phyloP scores from a whole-genome alignment of 1,284 basidiomycete species.

The Clitocybe nebularis region DNA sequence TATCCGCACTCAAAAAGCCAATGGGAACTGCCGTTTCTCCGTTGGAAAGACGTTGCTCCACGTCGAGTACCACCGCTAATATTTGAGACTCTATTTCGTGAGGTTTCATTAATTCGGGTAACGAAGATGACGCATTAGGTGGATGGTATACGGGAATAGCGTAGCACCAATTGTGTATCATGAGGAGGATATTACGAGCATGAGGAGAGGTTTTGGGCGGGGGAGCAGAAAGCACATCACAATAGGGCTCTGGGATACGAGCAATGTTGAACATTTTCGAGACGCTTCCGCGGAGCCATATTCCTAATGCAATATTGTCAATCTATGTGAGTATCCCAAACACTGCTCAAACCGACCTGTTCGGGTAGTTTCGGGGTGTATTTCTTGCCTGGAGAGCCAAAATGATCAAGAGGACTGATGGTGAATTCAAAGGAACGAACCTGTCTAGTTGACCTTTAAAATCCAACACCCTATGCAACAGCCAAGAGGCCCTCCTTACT shows the following conservation, averaged over 20 bases:
- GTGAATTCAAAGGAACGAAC: constrained; percentile 33
- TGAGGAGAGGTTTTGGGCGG: constrained; percentile 42
- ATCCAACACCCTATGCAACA: constrained; percentile 72
- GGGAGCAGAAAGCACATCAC: constrained; percentile 58
- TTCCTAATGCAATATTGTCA: constrained; percentile 32
- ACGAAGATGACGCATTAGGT: constrained; percentile 17
- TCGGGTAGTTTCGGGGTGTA: constrained; percentile 53
- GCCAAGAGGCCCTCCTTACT: constrained; percentile 81
- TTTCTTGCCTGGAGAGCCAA: constrained; percentile 40
- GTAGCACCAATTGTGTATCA: constrained; percentile 83
- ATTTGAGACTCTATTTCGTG: constrained; percentile 69
- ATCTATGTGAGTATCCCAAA: too few relatives aligned
- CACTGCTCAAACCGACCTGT: constrained; percentile 41
- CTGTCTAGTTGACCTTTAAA: constrained; percentile 72
- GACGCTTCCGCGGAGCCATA: constrained; percentile 60
- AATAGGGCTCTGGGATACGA: constrained; percentile 65
- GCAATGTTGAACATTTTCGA: constrained; percentile 73
- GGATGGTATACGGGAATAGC: constrained; percentile 64
- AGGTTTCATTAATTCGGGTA: constrained; percentile 31
- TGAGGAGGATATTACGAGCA: constrained; percentile 64
- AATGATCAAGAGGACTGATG: constrained; percentile 4
- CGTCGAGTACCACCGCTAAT: constrained; percentile 69
- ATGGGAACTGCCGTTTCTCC: constrained; percentile 62
- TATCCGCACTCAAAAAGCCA: constrained; percentile 76
- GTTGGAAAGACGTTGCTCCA: constrained; percentile 41